Evolutionary conservation across 305 asterid genomes (phyloP).

Genomic region (Coffea humblotiana): DNA sequence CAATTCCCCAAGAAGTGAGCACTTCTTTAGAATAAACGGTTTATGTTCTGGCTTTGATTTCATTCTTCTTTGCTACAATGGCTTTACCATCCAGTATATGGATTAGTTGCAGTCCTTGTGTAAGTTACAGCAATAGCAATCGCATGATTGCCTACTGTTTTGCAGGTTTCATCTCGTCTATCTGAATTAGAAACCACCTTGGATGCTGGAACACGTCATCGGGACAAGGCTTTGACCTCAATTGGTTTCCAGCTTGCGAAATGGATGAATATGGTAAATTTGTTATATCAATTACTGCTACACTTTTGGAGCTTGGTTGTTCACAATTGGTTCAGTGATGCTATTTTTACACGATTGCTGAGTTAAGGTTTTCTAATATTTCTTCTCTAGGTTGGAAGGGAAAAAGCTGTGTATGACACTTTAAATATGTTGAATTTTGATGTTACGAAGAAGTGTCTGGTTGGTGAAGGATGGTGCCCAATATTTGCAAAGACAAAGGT

Average conservation of each 20-base stretch:
- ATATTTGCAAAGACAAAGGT: conserved; percentile 83
- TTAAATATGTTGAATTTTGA: conserved; percentile 96
- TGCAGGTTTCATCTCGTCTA: conserved; percentile 80
- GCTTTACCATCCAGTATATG: not conserved
- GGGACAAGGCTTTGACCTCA: conserved; percentile 73
- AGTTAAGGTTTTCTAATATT: conserved; percentile 10
- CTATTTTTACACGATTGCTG: not conserved
- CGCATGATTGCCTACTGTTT: conserved; percentile 24
- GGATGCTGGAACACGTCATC: conserved; percentile 86
- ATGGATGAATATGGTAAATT: conserved; percentile 77
- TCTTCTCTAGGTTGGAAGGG: conserved; percentile 79
- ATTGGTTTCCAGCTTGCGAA: conserved; percentile 76
- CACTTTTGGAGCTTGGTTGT: conserved; percentile 5
- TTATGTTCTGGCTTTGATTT: not conserved
- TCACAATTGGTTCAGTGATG: not conserved
- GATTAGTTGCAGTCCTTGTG: not conserved
- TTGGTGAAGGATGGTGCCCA: conserved; percentile 99
- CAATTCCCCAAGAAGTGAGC: not conserved
- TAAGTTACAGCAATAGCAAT: not conserved
- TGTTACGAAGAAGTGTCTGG: conserved; percentile 94
- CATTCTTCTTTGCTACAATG: not conserved
- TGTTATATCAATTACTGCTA: conserved; percentile 19
- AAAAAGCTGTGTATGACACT: conserved; percentile 89
- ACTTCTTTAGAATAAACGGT: not conserved
- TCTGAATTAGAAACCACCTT: conserved; percentile 89